Evolutionary conservation across 2,329 filamentous ascomycete genomes (phyloP).

Genomic region (Thermomyces lanuginosus): DNA sequence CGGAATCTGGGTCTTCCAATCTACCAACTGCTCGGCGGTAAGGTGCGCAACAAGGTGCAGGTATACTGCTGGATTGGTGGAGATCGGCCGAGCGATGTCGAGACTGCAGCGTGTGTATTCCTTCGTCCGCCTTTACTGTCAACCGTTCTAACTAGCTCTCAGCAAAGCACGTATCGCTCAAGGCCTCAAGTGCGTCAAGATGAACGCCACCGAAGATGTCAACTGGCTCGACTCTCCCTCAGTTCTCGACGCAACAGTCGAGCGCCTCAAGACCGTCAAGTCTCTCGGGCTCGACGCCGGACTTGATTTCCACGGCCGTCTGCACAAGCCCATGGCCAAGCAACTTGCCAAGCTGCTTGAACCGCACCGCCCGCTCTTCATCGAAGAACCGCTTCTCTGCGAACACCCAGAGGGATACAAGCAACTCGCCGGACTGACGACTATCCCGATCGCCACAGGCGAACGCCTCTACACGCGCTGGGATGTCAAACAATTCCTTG

Average conservation of each 20-base stretch:
- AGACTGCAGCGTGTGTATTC: constrained; percentile 24
- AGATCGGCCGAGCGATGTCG: constrained; percentile 52
- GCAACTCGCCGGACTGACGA: constrained; percentile 40
- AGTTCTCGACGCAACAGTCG: constrained; percentile 45
- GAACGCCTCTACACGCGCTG: constrained; percentile 56
- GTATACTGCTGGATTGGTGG: constrained; percentile 71
- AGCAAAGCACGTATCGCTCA: constrained; percentile 34
- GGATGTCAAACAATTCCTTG: constrained; percentile 58
- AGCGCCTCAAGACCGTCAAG: constrained; percentile 53
- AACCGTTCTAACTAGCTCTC: constrained; percentile 1
- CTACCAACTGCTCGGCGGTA: constrained; percentile 58
- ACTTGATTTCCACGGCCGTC: constrained; percentile 61
- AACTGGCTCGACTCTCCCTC: constrained; percentile 61
- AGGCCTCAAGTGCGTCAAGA: constrained; percentile 41
- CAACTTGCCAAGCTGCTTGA: constrained; percentile 53
- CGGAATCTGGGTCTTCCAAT: constrained; percentile 49
- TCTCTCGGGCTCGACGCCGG: constrained; percentile 54
- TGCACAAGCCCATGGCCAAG: constrained; percentile 69
- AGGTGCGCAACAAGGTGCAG: constrained; percentile 50
- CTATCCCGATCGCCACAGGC: constrained; percentile 52
- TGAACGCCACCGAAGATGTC: constrained; percentile 64
- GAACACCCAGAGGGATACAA: constrained; percentile 54
- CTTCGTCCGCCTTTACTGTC: neutral
- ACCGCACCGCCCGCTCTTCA: constrained; percentile 54
- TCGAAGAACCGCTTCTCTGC: constrained; percentile 56